These are phyloP conservation scores for Paecilomyces sp. DNA, from an alignment of 2,329 filamentous ascomycete genomes.

Conservation along the genomic window DNA sequence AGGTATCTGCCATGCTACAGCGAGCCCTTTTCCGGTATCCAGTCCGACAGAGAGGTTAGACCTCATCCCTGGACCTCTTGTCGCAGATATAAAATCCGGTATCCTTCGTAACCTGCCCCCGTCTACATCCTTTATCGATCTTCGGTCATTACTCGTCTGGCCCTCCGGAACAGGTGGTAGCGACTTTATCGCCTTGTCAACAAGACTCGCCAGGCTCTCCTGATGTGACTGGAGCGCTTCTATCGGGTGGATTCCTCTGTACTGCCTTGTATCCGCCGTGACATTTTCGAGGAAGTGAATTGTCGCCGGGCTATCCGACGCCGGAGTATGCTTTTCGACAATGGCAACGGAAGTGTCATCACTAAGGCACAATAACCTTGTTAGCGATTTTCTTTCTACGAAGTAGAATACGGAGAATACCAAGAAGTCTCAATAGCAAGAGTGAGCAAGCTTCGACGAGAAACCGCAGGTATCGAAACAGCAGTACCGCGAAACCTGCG, in stretches of 20 bases:
- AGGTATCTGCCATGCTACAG: constrained; percentile 74
- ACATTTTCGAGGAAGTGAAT: constrained; percentile 75
- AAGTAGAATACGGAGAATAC: constrained; percentile 11
- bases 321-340: constrained; percentile 49
- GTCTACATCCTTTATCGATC: constrained; percentile 11
- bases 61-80: constrained; percentile 83
- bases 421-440: constrained; percentile 43
- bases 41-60: constrained; percentile 71
- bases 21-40: constrained; percentile 78
- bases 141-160: constrained; percentile 7
- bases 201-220: constrained; percentile 58
- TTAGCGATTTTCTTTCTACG: background rate
- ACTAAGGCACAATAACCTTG: constrained; percentile 32
- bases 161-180: constrained; percentile 39
- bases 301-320: constrained; percentile 32
- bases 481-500: constrained; percentile 10
- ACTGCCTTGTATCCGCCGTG: constrained; percentile 69
- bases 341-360: constrained; percentile 90
- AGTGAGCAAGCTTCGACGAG: constrained; percentile 30
- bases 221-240: constrained; percentile 71
- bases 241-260: constrained; percentile 72
- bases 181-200: constrained; percentile 54
- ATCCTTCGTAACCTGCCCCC: constrained; percentile 31
- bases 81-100: constrained; percentile 83
- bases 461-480: constrained; percentile 1